Conservation (phyloP, 2,329 filamentous ascomycete genomes). For the Fusarium newnesense region DNA sequence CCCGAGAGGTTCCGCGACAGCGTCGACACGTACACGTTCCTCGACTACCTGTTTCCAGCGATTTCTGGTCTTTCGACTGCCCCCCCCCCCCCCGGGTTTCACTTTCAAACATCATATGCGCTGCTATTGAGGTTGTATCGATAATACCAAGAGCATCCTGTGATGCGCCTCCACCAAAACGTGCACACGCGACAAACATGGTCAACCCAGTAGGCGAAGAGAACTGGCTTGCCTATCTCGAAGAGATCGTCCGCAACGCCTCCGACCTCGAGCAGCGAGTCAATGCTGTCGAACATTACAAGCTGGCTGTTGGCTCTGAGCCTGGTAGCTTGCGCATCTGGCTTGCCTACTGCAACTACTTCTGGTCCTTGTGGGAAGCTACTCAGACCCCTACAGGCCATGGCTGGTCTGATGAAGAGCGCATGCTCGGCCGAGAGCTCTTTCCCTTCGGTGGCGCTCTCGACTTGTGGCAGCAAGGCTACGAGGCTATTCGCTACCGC, state of each 20-base stretch:
- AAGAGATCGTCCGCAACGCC: slow-evolving; percentile 73
- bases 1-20: slow-evolving; percentile 25
- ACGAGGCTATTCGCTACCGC: slow-evolving; percentile 77
- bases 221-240: slow-evolving; percentile 80
- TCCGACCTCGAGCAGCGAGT: slow-evolving; percentile 73
- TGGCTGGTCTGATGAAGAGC: slow-evolving; percentile 74
- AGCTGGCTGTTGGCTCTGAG: slow-evolving; percentile 75
- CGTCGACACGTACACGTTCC: slow-evolving; percentile 33
- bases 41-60: slow-evolving; percentile 1
- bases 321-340: slow-evolving; percentile 79
- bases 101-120: slow-evolving; percentile 9
- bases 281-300: slow-evolving; percentile 76
- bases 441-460: slow-evolving; percentile 76
- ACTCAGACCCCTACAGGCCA: slow-evolving; percentile 64
- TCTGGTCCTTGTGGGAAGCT: slow-evolving; percentile 75
- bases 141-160: slow-evolving; percentile 20
- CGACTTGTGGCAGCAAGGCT: slow-evolving; percentile 76
- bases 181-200: slow-evolving; percentile 50
- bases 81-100: not conserved
- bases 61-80: slow-evolving; percentile 5
- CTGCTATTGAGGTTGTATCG: slow-evolving; percentile 20
- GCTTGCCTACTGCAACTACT: slow-evolving; percentile 82
- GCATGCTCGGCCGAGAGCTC: slow-evolving; percentile 73
- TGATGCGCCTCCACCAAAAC: slow-evolving; percentile 39
- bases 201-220: slow-evolving; percentile 76